Percentiles rank a stretch among this genome's conserved stretches.
These are phyloP conservation scores for Tillandsia fasciculata DNA, from an alignment of 176 grass and related monocot species.

Conservation along the genomic window DNA sequence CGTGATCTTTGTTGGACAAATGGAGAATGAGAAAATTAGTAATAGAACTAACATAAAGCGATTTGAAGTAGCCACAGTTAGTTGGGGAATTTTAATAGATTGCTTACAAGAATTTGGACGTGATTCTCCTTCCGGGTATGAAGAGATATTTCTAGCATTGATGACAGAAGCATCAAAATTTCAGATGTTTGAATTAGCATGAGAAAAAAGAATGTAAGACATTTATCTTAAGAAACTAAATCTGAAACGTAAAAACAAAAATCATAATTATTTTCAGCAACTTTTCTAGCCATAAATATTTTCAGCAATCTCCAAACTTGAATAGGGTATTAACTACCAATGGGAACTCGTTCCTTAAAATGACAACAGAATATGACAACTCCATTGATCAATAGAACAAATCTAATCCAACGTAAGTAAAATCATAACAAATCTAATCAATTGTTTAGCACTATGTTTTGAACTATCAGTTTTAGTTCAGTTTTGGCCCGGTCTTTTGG, in stretches of 20 bases:
- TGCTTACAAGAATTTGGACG: constrained; percentile 55
- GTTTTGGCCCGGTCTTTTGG: too few relatives aligned
- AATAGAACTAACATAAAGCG: constrained; percentile 7
- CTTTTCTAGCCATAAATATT: neutral
- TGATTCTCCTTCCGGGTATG: constrained; percentile 53
- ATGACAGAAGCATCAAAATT: neutral
- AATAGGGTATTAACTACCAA: neutral
- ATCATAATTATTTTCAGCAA: neutral
- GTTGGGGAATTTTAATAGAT: neutral
- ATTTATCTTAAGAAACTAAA: neutral
- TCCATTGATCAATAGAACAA: neutral
- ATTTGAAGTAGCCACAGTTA: constrained; percentile 1
- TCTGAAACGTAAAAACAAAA: neutral
- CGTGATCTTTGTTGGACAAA: constrained; percentile 42
- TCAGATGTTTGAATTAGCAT: neutral
- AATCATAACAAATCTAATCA: neutral
- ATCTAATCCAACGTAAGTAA: neutral
- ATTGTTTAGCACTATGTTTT: too few relatives aligned
- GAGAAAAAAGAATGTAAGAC: neutral
- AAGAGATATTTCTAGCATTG: constrained; percentile 11
- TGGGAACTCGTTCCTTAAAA: neutral
- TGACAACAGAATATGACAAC: neutral
- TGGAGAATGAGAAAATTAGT: constrained; percentile 22
- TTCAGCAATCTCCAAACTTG: neutral
- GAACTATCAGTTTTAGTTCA: too few relatives aligned